These are phyloP conservation scores for Helotiales sp. DNA, from an alignment of 2,329 filamentous ascomycete species.

Conservation along the genomic window DNA sequence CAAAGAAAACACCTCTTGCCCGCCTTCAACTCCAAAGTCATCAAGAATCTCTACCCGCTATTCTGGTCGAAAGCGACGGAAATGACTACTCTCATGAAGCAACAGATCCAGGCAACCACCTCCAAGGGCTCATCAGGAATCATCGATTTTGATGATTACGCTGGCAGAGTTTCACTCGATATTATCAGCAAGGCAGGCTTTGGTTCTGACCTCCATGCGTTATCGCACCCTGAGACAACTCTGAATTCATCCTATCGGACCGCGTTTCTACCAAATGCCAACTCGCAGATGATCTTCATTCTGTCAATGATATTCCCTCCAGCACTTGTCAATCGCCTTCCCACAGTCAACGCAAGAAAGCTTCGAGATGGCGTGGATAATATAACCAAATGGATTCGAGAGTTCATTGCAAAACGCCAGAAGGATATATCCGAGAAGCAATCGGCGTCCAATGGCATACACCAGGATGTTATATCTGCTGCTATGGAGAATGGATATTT, in stretches of 20 bases:
- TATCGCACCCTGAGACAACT: slow-evolving; percentile 57
- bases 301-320: slow-evolving; percentile 42
- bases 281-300: slow-evolving; percentile 43
- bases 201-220: slow-evolving; percentile 65
- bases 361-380: slow-evolving; percentile 61
- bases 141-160: slow-evolving; percentile 46
- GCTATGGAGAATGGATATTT: slow-evolving; percentile 76
- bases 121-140: slow-evolving; percentile 16
- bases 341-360: slow-evolving; percentile 57
- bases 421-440: slow-evolving; percentile 68
- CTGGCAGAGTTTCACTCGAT: slow-evolving; percentile 66
- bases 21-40: slow-evolving; percentile 78
- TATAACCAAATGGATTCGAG: slow-evolving; percentile 56
- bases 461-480: slow-evolving; percentile 74
- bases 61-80: slow-evolving; percentile 76
- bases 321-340: slow-evolving; percentile 52
- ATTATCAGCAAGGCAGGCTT: slow-evolving; percentile 72
- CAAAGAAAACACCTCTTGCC: slow-evolving; percentile 77
- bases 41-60: slow-evolving; percentile 78
- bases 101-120: slow-evolving; percentile 20
- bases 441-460: slow-evolving; percentile 40
- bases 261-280: slow-evolving; percentile 45
- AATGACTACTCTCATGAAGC: slow-evolving; percentile 47
- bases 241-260: slow-evolving; percentile 57
- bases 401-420: slow-evolving; percentile 53